Percentiles rank a stretch among this genome's conserved stretches.
Evolutionary conservation across 345 rosid genomes (phyloP).

Genomic region (Melaleuca quinquenervia): DNA sequence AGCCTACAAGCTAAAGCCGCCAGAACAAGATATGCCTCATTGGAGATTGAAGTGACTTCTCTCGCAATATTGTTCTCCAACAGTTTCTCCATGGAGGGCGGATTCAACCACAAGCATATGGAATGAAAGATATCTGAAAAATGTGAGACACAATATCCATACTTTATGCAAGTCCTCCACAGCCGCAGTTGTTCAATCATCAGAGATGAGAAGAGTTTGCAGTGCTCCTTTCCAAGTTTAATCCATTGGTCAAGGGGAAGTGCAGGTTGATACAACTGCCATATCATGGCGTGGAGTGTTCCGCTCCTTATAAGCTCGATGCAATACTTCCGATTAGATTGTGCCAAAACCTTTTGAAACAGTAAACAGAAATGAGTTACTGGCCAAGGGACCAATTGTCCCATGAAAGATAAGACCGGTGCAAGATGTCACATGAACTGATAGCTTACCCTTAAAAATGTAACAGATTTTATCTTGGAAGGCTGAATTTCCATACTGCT

Average conservation of each 20-base stretch:
- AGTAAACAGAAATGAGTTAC: neutral
- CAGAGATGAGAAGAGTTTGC: constrained; percentile 57
- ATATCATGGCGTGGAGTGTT: constrained; percentile 46
- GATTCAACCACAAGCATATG: constrained; percentile 77
- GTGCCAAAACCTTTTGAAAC: constrained; percentile 56
- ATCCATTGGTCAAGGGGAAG: constrained; percentile 65
- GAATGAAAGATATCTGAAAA: constrained; percentile 69
- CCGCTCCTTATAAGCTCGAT: constrained; percentile 37
- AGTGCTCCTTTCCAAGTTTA: constrained; percentile 54
- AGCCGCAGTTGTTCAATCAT: constrained; percentile 80
- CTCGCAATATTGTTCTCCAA: constrained; percentile 34
- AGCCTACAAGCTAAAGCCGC: constrained; percentile 68
- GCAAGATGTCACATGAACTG: neutral
- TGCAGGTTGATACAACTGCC: constrained; percentile 55
- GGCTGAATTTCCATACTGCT: constrained; percentile 24
- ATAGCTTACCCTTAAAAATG: constrained; percentile 56
- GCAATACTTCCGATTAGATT: constrained; percentile 50
- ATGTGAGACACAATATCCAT: constrained; percentile 55
- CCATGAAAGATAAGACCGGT: neutral
- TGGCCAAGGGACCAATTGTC: neutral
- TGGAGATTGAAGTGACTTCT: constrained; percentile 60
- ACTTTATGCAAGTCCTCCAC: constrained; percentile 66
- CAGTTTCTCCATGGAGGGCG: constrained; percentile 60
- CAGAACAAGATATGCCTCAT: constrained; percentile 64
- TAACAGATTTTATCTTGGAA: constrained; percentile 52